Percentiles rank a stretch among this genome's conserved stretches.
These are phyloP conservation scores for Cladorrhinum sp. DNA, from an alignment of 2,329 filamentous ascomycete species.

Conservation along the genomic window DNA sequence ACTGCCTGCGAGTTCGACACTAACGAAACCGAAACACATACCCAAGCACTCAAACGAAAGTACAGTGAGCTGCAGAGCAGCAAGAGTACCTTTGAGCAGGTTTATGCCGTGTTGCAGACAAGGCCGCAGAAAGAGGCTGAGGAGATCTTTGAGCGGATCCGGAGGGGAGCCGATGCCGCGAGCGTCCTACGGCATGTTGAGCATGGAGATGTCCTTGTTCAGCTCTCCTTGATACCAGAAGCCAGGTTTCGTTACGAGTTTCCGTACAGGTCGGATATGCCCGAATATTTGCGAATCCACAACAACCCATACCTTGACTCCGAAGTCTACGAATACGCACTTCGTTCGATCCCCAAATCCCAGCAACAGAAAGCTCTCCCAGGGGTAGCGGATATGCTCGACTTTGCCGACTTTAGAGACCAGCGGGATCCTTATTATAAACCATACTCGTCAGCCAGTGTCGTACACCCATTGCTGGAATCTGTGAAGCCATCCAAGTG, in stretches of 20 bases:
- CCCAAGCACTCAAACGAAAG: slow-evolving; percentile 34
- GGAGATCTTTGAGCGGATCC: slow-evolving; percentile 35
- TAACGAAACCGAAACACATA: slow-evolving; percentile 31
- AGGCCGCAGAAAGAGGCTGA: slow-evolving; percentile 32
- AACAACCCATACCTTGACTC: slow-evolving; percentile 33
- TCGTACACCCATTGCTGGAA: slow-evolving; percentile 35
- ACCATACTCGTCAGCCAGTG: slow-evolving; percentile 36
- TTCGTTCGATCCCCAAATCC: neutral
- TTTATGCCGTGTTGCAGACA: slow-evolving; percentile 29
- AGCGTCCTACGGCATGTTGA: slow-evolving; percentile 35
- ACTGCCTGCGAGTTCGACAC: slow-evolving; percentile 33
- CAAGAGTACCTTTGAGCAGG: slow-evolving; percentile 29
- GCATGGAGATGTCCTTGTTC: slow-evolving; percentile 37
- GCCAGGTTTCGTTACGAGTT: slow-evolving; percentile 39
- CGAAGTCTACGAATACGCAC: slow-evolving; percentile 29
- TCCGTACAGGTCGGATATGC: slow-evolving; percentile 35
- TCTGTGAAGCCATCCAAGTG: slow-evolving; percentile 34
- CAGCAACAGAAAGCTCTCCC: slow-evolving; percentile 14
- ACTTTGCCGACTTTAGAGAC: slow-evolving; percentile 1
- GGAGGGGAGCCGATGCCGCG: slow-evolving; percentile 32
- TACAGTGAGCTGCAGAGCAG: slow-evolving; percentile 30
- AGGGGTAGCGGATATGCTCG: neutral
- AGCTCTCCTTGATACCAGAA: slow-evolving; percentile 38
- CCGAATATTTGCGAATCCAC: slow-evolving; percentile 25
- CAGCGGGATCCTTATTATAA: slow-evolving; percentile 31